Evolutionary conservation across 768 basidiomycete species (phyloP).

Genomic region (Termitomyces sp.): DNA sequence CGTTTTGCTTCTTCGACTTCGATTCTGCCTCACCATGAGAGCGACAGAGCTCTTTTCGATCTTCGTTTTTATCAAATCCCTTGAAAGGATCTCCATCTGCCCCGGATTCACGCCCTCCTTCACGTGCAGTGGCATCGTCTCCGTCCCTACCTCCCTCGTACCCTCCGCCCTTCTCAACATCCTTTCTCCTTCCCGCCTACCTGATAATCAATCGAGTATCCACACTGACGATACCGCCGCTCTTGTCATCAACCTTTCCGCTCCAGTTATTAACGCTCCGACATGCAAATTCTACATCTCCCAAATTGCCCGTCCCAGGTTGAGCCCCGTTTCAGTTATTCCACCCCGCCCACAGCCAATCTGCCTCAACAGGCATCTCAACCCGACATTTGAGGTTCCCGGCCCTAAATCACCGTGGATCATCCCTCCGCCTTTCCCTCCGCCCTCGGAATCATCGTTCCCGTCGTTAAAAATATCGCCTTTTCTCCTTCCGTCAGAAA

Average conservation of each 20-base stretch:
- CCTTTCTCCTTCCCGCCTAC: neutral
- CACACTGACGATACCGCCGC: neutral
- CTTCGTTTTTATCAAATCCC: neutral
- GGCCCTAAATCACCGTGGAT: slow-evolving; percentile 2
- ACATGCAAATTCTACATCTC: slow-evolving; percentile 2
- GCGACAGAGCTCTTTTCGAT: neutral
- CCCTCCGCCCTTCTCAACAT: neutral
- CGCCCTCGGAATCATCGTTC: neutral
- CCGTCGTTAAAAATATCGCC: neutral
- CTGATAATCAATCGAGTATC: too few species aligned
- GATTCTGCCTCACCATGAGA: slow-evolving; percentile 1
- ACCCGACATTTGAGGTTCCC: slow-evolving; percentile 9
- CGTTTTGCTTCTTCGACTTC: neutral
- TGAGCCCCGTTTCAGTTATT: neutral
- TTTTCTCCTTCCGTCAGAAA: neutral
- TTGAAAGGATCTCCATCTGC: neutral
- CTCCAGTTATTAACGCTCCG: neutral
- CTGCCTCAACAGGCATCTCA: slow-evolving; percentile 4
- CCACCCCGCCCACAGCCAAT: slow-evolving; percentile 1
- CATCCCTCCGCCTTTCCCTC: neutral
- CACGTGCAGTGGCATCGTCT: neutral
- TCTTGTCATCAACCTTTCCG: neutral
- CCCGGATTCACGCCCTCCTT: neutral
- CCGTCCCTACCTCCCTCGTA: neutral
- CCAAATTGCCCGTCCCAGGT: neutral